These are phyloP conservation scores for Aspergillus coremiiformis DNA, from an alignment of 495 filamentous ascomycete species.

Conservation along the genomic window DNA sequence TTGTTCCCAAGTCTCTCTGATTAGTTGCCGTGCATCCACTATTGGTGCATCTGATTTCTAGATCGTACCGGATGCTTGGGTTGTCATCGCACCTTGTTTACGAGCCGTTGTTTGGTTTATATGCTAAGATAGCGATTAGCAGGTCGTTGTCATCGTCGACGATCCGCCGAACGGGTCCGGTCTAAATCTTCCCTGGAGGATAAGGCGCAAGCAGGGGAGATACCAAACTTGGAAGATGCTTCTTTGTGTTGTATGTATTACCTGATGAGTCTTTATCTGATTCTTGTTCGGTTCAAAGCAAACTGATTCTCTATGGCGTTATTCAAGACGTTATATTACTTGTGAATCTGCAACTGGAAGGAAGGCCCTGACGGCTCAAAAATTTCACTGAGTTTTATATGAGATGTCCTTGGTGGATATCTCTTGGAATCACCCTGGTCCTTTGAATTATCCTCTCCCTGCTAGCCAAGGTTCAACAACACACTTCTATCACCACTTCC, in stretches of 20 bases:
- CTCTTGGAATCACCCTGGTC: slow-evolving; percentile 31
- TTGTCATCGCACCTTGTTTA: neutral
- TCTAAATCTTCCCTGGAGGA: slow-evolving; percentile 1
- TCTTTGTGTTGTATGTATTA: slow-evolving; percentile 11
- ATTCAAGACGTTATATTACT: slow-evolving; percentile 5
- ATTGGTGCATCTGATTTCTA: slow-evolving; percentile 1
- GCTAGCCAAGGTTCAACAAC: slow-evolving; percentile 25
- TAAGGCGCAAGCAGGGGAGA: slow-evolving; percentile 3
- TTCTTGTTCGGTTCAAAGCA: neutral
- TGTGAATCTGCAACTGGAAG: slow-evolving; percentile 8
- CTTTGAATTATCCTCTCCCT: slow-evolving; percentile 28
- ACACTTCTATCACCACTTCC: slow-evolving; percentile 10
- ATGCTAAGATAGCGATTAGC: slow-evolving; percentile 6
- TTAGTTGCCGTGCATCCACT: neutral
- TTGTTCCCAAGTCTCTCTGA: slow-evolving; percentile 8
- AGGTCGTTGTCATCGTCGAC: slow-evolving; percentile 4
- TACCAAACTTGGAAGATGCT: slow-evolving; percentile 13
- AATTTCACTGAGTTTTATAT: slow-evolving; percentile 14
- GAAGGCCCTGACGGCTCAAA: slow-evolving; percentile 5
- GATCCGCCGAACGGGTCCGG: slow-evolving; percentile 3
- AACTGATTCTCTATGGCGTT: slow-evolving; percentile 6
- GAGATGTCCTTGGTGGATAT: slow-evolving; percentile 41
- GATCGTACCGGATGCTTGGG: neutral
- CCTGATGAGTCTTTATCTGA: neutral
- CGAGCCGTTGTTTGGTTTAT: neutral